Percentiles rank a stretch among this genome's conserved stretches.
Conservation (phyloP, 352 stramenopile genomes). For the Pythium biforme region DNA sequence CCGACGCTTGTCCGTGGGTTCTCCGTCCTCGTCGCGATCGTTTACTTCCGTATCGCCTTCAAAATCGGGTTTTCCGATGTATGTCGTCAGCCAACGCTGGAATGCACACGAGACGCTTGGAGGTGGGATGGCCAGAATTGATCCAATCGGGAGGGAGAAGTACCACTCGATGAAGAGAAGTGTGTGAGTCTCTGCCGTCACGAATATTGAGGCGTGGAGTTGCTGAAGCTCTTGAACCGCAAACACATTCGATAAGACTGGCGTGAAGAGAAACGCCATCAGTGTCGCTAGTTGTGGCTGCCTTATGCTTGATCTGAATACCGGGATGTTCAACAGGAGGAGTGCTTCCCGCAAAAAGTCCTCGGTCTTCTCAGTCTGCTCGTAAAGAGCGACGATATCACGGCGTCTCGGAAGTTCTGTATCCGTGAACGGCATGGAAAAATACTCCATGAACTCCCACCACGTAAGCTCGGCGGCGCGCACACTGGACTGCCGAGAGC, state of each 20-base stretch:
- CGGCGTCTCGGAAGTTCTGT: constrained; percentile 51
- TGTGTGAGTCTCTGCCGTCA: constrained; percentile 40
- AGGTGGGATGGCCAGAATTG: constrained; percentile 54
- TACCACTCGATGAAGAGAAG: constrained; percentile 81
- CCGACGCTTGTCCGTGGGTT: constrained; percentile 31
- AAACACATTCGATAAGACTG: constrained; percentile 76
- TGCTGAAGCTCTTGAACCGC: constrained; percentile 75
- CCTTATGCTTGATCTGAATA: constrained; percentile 39
- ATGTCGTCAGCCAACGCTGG: constrained; percentile 72
- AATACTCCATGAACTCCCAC: constrained; percentile 78
- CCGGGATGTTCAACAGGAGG: constrained; percentile 40
- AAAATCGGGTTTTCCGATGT: constrained; percentile 42
- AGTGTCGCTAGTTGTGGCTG: constrained; percentile 37
- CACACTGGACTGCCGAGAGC: constrained; percentile 39
- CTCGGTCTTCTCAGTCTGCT: constrained; percentile 54
- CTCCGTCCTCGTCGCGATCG: constrained; percentile 29
- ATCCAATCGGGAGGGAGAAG: constrained; percentile 65
- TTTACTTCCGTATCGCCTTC: constrained; percentile 36
- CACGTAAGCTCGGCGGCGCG: constrained; percentile 47
- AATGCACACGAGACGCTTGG: constrained; percentile 71
- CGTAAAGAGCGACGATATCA: constrained; percentile 64
- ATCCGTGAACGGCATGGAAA: constrained; percentile 77
- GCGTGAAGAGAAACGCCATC: constrained; percentile 67
- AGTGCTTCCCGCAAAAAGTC: constrained; percentile 56
- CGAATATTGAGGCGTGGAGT: constrained; percentile 59